phyloP scores from a whole-genome alignment of 495 filamentous ascomycete species.

The Aspergillus ellipticus region DNA sequence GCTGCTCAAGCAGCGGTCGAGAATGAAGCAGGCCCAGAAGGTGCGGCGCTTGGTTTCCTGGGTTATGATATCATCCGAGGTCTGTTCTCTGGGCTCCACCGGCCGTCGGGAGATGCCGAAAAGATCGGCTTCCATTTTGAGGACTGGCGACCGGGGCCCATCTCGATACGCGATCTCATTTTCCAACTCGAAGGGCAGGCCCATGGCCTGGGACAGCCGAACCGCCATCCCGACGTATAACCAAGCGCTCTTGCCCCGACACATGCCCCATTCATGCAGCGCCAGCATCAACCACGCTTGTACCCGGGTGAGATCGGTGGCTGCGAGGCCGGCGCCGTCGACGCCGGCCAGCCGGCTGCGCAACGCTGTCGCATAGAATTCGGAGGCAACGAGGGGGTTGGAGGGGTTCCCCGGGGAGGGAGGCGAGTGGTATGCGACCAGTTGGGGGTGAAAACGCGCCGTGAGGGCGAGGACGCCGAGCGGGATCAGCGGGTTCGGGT shows the following conservation, averaged over 20 bases:
- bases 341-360: slow-evolving; percentile 59
- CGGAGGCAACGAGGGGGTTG: slow-evolving; percentile 66
- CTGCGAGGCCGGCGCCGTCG: slow-evolving; percentile 50
- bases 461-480: slow-evolving; percentile 77
- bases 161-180: slow-evolving; percentile 43
- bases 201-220: slow-evolving; percentile 67
- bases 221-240: slow-evolving; percentile 75
- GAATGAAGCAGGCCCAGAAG: slow-evolving; percentile 81
- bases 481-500: slow-evolving; percentile 62
- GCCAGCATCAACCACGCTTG: slow-evolving; percentile 80
- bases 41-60: slow-evolving; percentile 77
- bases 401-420: slow-evolving; percentile 39
- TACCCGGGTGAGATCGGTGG: slow-evolving; percentile 62
- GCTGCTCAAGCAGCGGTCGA: slow-evolving; percentile 75
- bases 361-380: slow-evolving; percentile 73
- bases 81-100: slow-evolving; percentile 33
- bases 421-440: slow-evolving; percentile 63
- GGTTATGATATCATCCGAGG: slow-evolving; percentile 57
- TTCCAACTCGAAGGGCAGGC: slow-evolving; percentile 61
- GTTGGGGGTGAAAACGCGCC: slow-evolving; percentile 67
- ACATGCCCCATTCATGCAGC: slow-evolving; percentile 82
- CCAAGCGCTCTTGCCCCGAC: slow-evolving; percentile 71
- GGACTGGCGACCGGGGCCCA: slow-evolving; percentile 36
- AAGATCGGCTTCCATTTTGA: slow-evolving; percentile 42
- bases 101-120: slow-evolving; percentile 35